These are phyloP conservation scores for Suhomyces atakaporum DNA, from an alignment of 1,139 yeast genomes.

Conservation along the genomic window DNA sequence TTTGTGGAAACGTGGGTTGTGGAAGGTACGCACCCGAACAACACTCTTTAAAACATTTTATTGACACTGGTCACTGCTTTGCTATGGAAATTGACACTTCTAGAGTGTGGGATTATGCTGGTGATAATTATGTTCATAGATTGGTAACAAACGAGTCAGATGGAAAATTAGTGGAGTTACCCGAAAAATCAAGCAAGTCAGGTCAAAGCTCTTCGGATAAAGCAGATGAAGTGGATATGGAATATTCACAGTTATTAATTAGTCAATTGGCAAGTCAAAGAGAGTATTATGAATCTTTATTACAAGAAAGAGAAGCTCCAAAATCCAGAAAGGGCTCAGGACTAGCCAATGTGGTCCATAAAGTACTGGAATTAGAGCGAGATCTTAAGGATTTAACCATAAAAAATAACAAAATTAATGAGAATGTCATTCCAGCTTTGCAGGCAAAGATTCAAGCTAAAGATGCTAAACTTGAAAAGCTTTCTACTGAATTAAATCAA, in stretches of 20 bases:
- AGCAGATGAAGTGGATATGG: slow-evolving; percentile 63
- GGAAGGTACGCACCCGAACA: slow-evolving; percentile 81
- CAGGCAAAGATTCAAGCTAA: slow-evolving; percentile 32
- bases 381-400: slow-evolving; percentile 34
- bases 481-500: slow-evolving; percentile 33
- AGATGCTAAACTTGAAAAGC: slow-evolving; percentile 33
- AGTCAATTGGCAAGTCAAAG: slow-evolving; percentile 89
- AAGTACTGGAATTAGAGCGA: slow-evolving; percentile 34
- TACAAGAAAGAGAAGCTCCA: slow-evolving; percentile 43
- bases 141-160: slow-evolving; percentile 81
- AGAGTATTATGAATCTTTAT: slow-evolving; percentile 71
- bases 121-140: slow-evolving; percentile 88
- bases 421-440: slow-evolving; percentile 35
- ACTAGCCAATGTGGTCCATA: slow-evolving; percentile 16
- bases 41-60: slow-evolving; percentile 84
- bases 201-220: slow-evolving; percentile 27
- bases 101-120: slow-evolving; percentile 95
- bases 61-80: slow-evolving; percentile 80
- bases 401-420: slow-evolving; percentile 26
- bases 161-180: slow-evolving; percentile 78
- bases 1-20: slow-evolving; percentile 90
- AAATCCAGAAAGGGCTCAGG: slow-evolving; percentile 25
- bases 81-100: slow-evolving; percentile 87
- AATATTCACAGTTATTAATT: slow-evolving; percentile 75
- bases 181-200: slow-evolving; percentile 38